Evolutionary conservation across 306 rosid species (phyloP).

Genomic region (Cotoneaster glaucophyllus): DNA sequence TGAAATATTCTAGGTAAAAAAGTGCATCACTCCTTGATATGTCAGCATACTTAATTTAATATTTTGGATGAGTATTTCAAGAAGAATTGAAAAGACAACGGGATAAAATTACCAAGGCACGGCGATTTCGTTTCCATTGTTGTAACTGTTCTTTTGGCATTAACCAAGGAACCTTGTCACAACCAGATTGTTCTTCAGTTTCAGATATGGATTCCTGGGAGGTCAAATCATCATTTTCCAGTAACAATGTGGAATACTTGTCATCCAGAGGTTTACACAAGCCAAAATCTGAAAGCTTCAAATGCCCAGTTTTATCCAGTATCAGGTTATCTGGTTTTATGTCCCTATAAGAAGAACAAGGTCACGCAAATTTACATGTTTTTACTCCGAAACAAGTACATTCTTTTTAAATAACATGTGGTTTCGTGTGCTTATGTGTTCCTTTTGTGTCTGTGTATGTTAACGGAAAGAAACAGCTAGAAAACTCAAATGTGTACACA

Average conservation of each 20-base stretch:
- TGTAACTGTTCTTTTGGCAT: slow-evolving; percentile 94
- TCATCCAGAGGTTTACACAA: slow-evolving; percentile 97
- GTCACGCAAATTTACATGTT: slow-evolving; percentile 6
- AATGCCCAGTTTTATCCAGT: slow-evolving; percentile 87
- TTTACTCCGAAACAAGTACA: slow-evolving; percentile 2
- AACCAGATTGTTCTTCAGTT: slow-evolving; percentile 53
- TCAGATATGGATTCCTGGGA: slow-evolving; percentile 58
- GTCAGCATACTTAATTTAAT: neutral
- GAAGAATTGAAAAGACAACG: neutral
- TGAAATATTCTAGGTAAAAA: neutral
- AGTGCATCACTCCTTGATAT: neutral
- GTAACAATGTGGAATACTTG: slow-evolving; percentile 75
- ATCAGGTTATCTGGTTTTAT: slow-evolving; percentile 98
- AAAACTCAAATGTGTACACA: neutral
- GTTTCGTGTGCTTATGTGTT: neutral
- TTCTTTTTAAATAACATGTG: neutral
- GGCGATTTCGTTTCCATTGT: slow-evolving; percentile 97
- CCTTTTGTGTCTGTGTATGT: neutral
- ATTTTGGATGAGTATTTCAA: neutral
- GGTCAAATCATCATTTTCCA: slow-evolving; percentile 72
- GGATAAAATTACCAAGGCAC: slow-evolving; percentile 59
- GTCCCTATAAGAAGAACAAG: slow-evolving; percentile 66
- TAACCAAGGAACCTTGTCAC: slow-evolving; percentile 64
- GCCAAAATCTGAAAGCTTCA: slow-evolving; percentile 99
- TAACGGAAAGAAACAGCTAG: neutral